Evolutionary conservation across 2,329 filamentous ascomycete species (phyloP).

Genomic region (Fusarium goolgardi): DNA sequence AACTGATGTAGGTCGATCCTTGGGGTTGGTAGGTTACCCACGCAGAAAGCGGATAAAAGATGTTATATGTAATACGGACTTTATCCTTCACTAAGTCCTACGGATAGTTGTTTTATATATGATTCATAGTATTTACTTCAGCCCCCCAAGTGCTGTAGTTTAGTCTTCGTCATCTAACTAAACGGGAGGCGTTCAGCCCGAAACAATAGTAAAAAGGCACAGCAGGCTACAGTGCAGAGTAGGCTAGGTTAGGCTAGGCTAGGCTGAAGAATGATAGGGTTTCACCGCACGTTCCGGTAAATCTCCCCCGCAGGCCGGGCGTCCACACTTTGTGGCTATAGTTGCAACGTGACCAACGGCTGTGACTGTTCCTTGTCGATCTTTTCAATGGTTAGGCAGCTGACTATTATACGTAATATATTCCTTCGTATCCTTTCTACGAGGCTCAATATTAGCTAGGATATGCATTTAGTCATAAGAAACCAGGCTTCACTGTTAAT

Average conservation of each 20-base stretch:
- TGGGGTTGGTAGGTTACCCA: background rate
- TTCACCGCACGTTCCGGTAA: slow-evolving; percentile 13
- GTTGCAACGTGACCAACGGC: slow-evolving; percentile 25
- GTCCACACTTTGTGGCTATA: slow-evolving; percentile 19
- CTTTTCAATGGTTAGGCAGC: slow-evolving; percentile 6
- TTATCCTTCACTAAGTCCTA: background rate
- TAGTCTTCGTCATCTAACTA: background rate
- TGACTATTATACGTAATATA: background rate
- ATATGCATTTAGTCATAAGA: background rate
- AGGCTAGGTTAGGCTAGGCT: background rate
- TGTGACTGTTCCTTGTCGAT: slow-evolving; percentile 16
- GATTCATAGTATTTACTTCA: background rate
- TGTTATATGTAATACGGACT: background rate
- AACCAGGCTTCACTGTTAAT: background rate
- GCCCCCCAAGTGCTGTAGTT: slow-evolving; percentile 3
- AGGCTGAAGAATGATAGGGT: background rate
- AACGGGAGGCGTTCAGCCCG: slow-evolving; percentile 12
- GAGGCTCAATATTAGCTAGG: background rate
- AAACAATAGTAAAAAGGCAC: slow-evolving; percentile 1
- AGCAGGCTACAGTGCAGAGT: background rate
- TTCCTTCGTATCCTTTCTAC: background rate
- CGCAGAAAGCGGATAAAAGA: background rate
- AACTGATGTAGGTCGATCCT: slow-evolving; percentile 24
- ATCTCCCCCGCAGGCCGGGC: slow-evolving; percentile 19
- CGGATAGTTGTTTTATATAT: background rate